These are phyloP conservation scores for Clavariopsis aquatica DNA, from an alignment of 495 filamentous ascomycete genomes.

Conservation along the genomic window DNA sequence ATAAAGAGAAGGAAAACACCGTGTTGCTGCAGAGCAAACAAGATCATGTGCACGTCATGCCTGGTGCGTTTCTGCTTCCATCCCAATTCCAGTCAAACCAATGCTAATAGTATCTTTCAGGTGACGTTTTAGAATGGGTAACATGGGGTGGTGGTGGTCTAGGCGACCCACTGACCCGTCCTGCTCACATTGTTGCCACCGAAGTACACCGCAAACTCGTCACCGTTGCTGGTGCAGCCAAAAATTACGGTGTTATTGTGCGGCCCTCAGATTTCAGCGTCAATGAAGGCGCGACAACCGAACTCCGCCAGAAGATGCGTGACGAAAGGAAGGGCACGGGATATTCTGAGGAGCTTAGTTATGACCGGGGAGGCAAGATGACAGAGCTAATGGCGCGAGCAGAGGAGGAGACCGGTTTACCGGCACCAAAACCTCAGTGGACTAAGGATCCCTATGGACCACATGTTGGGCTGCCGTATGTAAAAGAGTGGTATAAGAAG, in stretches of 20 bases:
- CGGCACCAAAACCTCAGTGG: constrained; percentile 68
- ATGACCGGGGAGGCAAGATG: constrained; percentile 49
- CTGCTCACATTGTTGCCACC: constrained; percentile 50
- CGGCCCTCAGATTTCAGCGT: constrained; percentile 42
- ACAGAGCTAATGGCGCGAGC: constrained; percentile 44
- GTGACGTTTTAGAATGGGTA: constrained; percentile 55
- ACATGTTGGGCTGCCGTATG: constrained; percentile 67
- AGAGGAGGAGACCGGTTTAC: constrained; percentile 48
- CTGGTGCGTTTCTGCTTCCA: constrained; percentile 19
- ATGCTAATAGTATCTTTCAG: constrained; percentile 15
- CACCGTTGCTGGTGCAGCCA: constrained; percentile 50
- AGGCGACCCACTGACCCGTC: constrained; percentile 53
- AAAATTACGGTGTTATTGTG: constrained; percentile 50
- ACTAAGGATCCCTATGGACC: constrained; percentile 69
- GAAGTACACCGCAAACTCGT: constrained; percentile 54
- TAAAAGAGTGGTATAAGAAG: constrained; percentile 68
- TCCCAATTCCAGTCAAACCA: neutral
- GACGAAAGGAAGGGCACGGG: constrained; percentile 25
- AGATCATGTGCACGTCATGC: constrained; percentile 53
- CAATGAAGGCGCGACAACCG: constrained; percentile 41
- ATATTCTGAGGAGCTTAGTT: constrained; percentile 30
- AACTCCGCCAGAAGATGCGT: constrained; percentile 42
- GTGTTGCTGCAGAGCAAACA: constrained; percentile 50
- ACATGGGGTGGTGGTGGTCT: constrained; percentile 57
- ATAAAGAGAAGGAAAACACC: constrained; percentile 34